phyloP scores from a whole-genome alignment of 768 basidiomycete species.

The Coprinopsis marcescibilis region DNA sequence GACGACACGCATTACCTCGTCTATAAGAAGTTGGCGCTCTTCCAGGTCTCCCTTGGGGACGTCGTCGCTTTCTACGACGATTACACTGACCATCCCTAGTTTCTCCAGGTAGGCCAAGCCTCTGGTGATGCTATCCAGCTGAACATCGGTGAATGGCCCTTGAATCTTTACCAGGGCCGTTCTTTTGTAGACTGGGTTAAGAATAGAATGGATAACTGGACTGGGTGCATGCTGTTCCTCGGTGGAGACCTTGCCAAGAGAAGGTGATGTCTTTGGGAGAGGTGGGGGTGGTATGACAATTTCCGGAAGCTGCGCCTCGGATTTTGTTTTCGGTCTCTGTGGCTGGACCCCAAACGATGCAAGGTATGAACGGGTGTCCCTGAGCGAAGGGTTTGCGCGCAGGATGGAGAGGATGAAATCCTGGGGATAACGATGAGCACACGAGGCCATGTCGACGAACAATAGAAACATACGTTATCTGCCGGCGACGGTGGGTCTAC shows the following conservation, averaged over 20 bases:
- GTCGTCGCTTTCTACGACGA: conserved; percentile 88
- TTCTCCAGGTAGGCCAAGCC: conserved; percentile 96
- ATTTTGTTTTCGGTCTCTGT: conserved; percentile 22
- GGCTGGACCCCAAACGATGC: conserved; percentile 82
- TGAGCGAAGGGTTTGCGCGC: conserved; percentile 82
- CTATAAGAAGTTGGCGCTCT: conserved; percentile 59
- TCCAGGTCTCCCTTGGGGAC: conserved; percentile 61
- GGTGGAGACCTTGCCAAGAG: conserved; percentile 26
- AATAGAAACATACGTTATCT: conserved; percentile 40
- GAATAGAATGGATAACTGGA: conserved; percentile 62
- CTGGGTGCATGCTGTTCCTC: conserved; percentile 33
- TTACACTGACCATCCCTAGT: conserved; percentile 91
- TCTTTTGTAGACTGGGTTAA: conserved; percentile 78
- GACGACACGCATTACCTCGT: conserved; percentile 85
- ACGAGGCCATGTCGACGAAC: conserved; percentile 8
- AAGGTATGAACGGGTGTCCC: conserved; percentile 88
- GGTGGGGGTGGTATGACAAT: conserved; percentile 23
- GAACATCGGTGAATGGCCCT: conserved; percentile 89
- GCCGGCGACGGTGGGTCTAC: conserved; percentile 35
- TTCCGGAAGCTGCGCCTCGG: conserved; percentile 20
- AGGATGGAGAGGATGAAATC: conserved; percentile 96
- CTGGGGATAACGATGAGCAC: conserved; percentile 33
- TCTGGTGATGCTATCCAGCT: conserved; percentile 88
- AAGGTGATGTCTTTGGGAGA: conserved; percentile 18
- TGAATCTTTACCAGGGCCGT: conserved; percentile 97